Evolutionary conservation across 805 yeast genomes (phyloP).

Genomic region (Saccharomycopsis sp.): DNA sequence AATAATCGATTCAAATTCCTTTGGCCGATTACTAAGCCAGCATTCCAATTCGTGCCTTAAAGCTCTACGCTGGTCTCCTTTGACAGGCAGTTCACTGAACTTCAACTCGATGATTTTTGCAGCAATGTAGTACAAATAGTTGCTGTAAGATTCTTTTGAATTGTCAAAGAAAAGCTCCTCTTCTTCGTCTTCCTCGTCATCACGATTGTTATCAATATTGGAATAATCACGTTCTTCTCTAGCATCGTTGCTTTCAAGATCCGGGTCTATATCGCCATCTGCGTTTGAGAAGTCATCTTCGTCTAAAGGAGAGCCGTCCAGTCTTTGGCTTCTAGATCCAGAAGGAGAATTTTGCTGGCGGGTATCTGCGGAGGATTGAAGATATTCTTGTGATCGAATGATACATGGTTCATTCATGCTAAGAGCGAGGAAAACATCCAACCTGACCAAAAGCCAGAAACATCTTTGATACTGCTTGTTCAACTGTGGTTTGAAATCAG

Average conservation of each 20-base stretch:
- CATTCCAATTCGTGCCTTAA: background rate
- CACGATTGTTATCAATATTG: background rate
- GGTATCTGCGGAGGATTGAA: background rate
- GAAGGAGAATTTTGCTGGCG: background rate
- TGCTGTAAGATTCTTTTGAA: constrained; percentile 1
- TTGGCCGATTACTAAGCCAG: background rate
- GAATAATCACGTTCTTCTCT: no score
- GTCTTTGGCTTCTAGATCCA: background rate
- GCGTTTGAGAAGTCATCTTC: background rate
- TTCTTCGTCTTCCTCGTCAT: background rate
- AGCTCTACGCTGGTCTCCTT: background rate
- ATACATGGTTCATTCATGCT: constrained; percentile 5
- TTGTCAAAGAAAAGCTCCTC: background rate
- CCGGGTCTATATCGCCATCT: background rate
- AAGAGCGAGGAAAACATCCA: constrained; percentile 15
- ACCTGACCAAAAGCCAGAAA: constrained; percentile 14
- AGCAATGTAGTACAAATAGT: background rate
- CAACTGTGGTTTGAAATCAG: background rate
- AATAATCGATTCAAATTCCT: background rate
- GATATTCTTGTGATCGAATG: background rate
- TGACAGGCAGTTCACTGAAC: background rate
- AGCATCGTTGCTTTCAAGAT: background rate
- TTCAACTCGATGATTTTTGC: background rate
- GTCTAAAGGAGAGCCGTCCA: background rate
- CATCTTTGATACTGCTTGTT: constrained; percentile 1